A percentile compares a stretch with the other conserved stretches of the same genome.
phyloP scores from a whole-genome alignment of 2,329 filamentous ascomycete genomes.

The Xylariaceae sp. region DNA sequence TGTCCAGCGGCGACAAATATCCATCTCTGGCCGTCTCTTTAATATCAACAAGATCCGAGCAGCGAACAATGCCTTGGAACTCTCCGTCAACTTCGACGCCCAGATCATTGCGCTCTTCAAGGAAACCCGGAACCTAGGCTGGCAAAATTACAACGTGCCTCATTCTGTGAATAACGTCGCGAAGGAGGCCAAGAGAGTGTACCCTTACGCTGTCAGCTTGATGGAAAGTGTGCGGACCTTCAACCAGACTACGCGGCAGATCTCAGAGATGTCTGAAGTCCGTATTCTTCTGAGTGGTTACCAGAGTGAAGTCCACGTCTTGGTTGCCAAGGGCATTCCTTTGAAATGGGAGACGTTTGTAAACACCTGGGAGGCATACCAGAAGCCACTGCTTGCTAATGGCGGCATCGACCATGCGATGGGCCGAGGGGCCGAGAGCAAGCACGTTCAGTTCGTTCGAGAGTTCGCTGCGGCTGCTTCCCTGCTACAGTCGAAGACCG shows the following conservation, averaged over 20 bases:
- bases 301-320: conserved; percentile 76
- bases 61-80: conserved; percentile 80
- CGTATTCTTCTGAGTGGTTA: conserved; percentile 84
- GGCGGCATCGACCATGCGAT: conserved; percentile 51
- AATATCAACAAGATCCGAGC: conserved; percentile 81
- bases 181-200: conserved; percentile 97
- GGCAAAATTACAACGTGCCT: conserved; percentile 90
- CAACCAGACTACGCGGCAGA: conserved; percentile 77
- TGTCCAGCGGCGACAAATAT: conserved; percentile 79
- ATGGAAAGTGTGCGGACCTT: conserved; percentile 98
- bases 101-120: conserved; percentile 98
- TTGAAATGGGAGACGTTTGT: conserved; percentile 97
- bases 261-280: conserved; percentile 79
- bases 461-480: conserved; percentile 86
- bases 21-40: conserved; percentile 87
- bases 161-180: conserved; percentile 93
- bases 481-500: conserved; percentile 79
- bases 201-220: conserved; percentile 92
- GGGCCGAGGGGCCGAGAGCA: conserved; percentile 61
- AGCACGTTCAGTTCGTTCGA: conserved; percentile 92
- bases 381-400: conserved; percentile 53
- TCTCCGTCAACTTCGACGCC: conserved; percentile 92
- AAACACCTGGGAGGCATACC: conserved; percentile 87
- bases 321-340: conserved; percentile 81
- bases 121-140: conserved; percentile 90